A percentile compares a stretch with the other conserved stretches of the same genome.
Conservation (phyloP, 148 eudicot species). For the Cornus florida region DNA sequence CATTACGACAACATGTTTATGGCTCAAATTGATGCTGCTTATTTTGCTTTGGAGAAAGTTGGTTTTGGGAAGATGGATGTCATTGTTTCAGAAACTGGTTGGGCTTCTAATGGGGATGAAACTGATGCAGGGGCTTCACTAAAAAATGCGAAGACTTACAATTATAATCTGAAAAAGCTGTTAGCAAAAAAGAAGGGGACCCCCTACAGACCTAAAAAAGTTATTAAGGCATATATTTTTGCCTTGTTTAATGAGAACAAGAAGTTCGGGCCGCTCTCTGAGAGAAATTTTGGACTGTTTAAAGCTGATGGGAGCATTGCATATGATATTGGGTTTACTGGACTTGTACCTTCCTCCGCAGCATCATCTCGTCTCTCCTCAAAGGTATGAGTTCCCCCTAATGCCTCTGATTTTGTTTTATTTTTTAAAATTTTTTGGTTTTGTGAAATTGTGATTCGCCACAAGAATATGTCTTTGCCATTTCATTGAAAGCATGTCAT, state of each 20-base stretch:
- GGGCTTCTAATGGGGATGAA: constrained; percentile 80
- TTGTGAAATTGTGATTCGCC: too few relatives aligned
- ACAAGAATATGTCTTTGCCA: background rate
- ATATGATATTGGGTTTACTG: constrained; percentile 76
- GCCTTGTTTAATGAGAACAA: constrained; percentile 78
- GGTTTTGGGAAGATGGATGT: constrained; percentile 69
- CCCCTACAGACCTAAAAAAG: constrained; percentile 59
- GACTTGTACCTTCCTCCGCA: constrained; percentile 58
- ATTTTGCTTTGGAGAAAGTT: constrained; percentile 62
- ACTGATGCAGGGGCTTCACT: constrained; percentile 54
- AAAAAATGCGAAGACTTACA: constrained; percentile 65
- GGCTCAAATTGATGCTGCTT: constrained; percentile 80
- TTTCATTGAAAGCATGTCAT: background rate
- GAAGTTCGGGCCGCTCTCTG: constrained; percentile 90
- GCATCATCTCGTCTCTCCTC: constrained; percentile 33
- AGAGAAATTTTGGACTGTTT: constrained; percentile 84
- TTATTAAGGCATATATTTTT: constrained; percentile 67
- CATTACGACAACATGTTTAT: constrained; percentile 88
- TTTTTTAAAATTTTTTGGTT: too few relatives aligned
- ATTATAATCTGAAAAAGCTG: constrained; percentile 53
- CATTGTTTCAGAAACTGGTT: constrained; percentile 88
- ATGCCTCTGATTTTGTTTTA: background rate
- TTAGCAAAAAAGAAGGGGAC: constrained; percentile 80
- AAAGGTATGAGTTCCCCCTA: constrained; percentile 25
- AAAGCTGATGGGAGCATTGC: constrained; percentile 81